Evolutionary conservation across 2,329 filamentous ascomycete species (phyloP).

Genomic region (Helotiales sp.): DNA sequence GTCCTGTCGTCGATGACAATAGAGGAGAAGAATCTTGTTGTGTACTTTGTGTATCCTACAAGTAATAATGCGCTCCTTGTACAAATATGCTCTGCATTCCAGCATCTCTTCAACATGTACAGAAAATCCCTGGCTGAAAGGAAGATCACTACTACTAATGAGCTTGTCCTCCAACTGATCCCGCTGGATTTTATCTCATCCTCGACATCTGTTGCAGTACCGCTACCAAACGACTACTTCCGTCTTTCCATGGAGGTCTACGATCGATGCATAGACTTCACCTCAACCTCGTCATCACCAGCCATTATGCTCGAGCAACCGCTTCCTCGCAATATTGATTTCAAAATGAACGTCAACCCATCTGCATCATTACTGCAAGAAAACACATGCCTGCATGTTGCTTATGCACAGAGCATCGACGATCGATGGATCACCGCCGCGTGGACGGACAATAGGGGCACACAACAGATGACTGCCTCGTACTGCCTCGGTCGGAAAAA

Average conservation of each 20-base stretch:
- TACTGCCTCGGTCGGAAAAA: slow-evolving; percentile 69
- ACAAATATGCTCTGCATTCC: slow-evolving; percentile 73
- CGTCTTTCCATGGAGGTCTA: slow-evolving; percentile 74
- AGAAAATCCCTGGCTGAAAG: slow-evolving; percentile 50
- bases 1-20: slow-evolving; percentile 34
- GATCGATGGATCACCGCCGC: slow-evolving; percentile 76
- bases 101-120: slow-evolving; percentile 68
- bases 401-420: slow-evolving; percentile 74
- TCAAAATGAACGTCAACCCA: slow-evolving; percentile 67
- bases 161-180: slow-evolving; percentile 77
- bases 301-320: slow-evolving; percentile 72
- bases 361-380: slow-evolving; percentile 75
- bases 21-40: slow-evolving; percentile 61
- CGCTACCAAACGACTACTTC: slow-evolving; percentile 58
- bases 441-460: slow-evolving; percentile 78
- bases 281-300: slow-evolving; percentile 61
- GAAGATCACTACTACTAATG: slow-evolving; percentile 51
- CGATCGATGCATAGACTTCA: slow-evolving; percentile 66
- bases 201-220: slow-evolving; percentile 60
- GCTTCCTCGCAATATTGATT: slow-evolving; percentile 71
- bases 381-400: slow-evolving; percentile 78
- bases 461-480: slow-evolving; percentile 69
- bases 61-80: slow-evolving; percentile 60
- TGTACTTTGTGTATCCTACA: slow-evolving; percentile 75
- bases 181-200: slow-evolving; percentile 68